Evolutionary conservation across 345 rosid genomes (phyloP).

Genomic region (Pseudoturritis turrita): DNA sequence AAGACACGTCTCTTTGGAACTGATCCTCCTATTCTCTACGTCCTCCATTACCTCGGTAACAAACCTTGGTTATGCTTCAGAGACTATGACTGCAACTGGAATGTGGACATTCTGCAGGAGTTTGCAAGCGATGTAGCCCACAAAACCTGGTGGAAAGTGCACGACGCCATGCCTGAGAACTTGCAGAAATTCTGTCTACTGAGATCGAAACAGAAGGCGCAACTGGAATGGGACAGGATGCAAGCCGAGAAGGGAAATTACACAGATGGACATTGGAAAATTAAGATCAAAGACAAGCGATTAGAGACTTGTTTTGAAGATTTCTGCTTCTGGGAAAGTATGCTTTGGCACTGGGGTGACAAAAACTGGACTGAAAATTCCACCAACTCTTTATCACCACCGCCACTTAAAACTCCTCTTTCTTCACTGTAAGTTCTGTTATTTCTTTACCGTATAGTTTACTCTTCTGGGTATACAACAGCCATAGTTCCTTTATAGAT

Average conservation of each 20-base stretch:
- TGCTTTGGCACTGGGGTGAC: slow-evolving; percentile 98
- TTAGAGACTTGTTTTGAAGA: slow-evolving; percentile 64
- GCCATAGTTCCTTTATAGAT: slow-evolving; percentile 10
- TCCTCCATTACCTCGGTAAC: slow-evolving; percentile 75
- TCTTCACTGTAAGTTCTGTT: slow-evolving; percentile 34
- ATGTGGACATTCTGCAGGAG: slow-evolving; percentile 75
- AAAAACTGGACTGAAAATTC: slow-evolving; percentile 79
- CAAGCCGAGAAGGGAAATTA: slow-evolving; percentile 76
- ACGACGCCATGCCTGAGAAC: slow-evolving; percentile 78
- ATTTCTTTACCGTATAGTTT: slow-evolving; percentile 12
- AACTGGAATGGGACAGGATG: slow-evolving; percentile 80
- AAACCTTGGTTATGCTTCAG: slow-evolving; percentile 92
- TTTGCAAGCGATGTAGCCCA: slow-evolving; percentile 86
- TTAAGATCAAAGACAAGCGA: slow-evolving; percentile 63
- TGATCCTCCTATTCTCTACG: slow-evolving; percentile 77
- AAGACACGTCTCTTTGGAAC: slow-evolving; percentile 73
- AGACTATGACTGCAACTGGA: slow-evolving; percentile 97
- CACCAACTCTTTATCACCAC: slow-evolving; percentile 29
- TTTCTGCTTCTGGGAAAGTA: slow-evolving; percentile 86
- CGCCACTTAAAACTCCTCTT: slow-evolving; percentile 28
- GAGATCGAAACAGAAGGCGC: slow-evolving; percentile 84
- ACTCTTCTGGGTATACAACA: slow-evolving; percentile 10
- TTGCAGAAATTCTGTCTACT: slow-evolving; percentile 70
- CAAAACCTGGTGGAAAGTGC: slow-evolving; percentile 84
- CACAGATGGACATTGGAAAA: slow-evolving; percentile 82